Conservation (phyloP, 495 filamentous ascomycete species). For the Thozetella sp. region DNA sequence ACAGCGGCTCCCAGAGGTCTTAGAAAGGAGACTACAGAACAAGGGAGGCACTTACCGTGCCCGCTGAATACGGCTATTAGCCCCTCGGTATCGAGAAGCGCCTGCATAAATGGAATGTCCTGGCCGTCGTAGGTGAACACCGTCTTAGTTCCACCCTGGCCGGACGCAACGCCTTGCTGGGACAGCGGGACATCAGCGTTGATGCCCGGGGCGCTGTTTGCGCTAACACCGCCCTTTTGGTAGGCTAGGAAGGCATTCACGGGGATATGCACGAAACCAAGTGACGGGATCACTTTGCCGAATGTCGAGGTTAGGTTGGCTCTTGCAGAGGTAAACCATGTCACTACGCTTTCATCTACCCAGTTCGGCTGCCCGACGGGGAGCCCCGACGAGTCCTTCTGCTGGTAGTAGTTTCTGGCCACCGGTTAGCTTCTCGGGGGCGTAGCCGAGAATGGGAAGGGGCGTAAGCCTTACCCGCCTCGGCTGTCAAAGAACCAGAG, state of each 20-base stretch:
- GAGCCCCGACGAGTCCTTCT: constrained; percentile 6
- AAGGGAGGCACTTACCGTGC: no score
- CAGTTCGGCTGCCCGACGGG: constrained; percentile 23
- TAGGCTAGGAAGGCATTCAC: constrained; percentile 45
- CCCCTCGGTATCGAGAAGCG: constrained; percentile 49
- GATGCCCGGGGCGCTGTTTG: constrained; percentile 48
- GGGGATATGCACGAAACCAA: constrained; percentile 68
- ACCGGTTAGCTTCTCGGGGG: neutral
- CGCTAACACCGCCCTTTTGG: constrained; percentile 29
- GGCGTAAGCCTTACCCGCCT: constrained; percentile 37
- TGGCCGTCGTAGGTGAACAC: constrained; percentile 11
- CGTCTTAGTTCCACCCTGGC: constrained; percentile 19
- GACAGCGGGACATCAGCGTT: constrained; percentile 54
- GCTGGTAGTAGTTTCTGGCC: constrained; percentile 26
- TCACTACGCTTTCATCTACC: constrained; percentile 31
- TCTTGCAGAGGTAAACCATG: constrained; percentile 49
- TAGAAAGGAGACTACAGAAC: no score
- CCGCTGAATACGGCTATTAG: constrained; percentile 56
- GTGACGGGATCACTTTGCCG: constrained; percentile 44
- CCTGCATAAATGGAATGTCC: constrained; percentile 45
- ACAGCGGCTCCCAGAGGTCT: no score
- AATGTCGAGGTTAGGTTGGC: constrained; percentile 35
- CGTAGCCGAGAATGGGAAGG: constrained; percentile 9
- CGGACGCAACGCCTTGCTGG: constrained; percentile 26
- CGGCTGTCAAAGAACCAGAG: constrained; percentile 65